phyloP scores from a whole-genome alignment of 2,329 filamentous ascomycete genomes.

The Fusarium lateritium region DNA sequence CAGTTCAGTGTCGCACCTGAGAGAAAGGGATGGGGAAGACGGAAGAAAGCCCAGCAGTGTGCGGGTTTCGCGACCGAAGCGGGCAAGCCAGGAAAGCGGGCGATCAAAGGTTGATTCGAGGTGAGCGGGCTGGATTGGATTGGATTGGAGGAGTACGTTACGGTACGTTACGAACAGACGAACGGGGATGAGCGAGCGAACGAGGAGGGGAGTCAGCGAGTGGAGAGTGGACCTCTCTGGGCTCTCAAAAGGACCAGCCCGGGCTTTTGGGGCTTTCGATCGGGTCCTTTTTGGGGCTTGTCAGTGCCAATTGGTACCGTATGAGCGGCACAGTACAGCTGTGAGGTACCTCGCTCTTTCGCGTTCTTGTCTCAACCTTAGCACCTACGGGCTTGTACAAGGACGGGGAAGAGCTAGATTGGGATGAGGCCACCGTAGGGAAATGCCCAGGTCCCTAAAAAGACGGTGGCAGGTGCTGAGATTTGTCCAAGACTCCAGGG shows the following conservation, averaged over 20 bases:
- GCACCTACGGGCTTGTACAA: not conserved
- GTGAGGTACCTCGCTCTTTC: constrained; percentile 18
- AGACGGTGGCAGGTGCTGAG: constrained; percentile 30
- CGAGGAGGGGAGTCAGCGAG: constrained; percentile 29
- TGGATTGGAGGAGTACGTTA: no score
- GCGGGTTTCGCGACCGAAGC: constrained; percentile 45
- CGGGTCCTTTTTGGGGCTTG: constrained; percentile 27
- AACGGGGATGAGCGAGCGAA: constrained; percentile 3
- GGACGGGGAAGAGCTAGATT: constrained; percentile 20
- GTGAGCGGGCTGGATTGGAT: no score
- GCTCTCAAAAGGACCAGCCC: constrained; percentile 42
- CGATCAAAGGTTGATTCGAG: constrained; percentile 25
- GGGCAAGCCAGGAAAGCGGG: constrained; percentile 26
- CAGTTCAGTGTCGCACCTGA: constrained; percentile 32
- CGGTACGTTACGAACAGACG: constrained; percentile 26
- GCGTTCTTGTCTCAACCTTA: constrained; percentile 2
- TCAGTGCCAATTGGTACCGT: constrained; percentile 32
- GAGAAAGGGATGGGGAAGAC: constrained; percentile 37
- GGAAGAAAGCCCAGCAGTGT: constrained; percentile 22
- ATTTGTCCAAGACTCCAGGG: constrained; percentile 23
- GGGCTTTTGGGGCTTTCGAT: constrained; percentile 40
- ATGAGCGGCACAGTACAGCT: constrained; percentile 34
- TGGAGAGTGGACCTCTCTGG: constrained; percentile 35
- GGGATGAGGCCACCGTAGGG: constrained; percentile 22
- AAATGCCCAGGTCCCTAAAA: constrained; percentile 11